Evolutionary conservation across 176 grass and related monocot genomes (phyloP), one percentile per base, ranked within the genome.

Genomic region (Avena insularis): DNA sequence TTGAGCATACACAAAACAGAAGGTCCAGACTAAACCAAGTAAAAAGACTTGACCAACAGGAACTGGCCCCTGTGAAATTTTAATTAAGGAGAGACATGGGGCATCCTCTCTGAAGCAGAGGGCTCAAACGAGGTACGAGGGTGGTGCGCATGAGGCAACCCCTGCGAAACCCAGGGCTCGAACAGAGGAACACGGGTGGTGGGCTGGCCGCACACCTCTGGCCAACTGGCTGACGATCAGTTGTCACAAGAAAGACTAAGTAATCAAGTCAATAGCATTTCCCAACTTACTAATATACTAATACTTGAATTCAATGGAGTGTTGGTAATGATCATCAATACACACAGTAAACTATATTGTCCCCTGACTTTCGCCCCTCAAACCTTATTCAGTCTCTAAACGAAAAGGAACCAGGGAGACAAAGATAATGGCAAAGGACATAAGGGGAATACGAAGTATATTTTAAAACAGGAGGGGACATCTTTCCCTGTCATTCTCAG

Each of bases 311-410:
- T 78, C 53, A 46, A 36, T 55, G 13, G 29, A 61, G 58, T 73
- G 1, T 40, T 84, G 10, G 19, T 31, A 78, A 78, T 83, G 47
- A 59, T 65, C 50, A 29, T 48, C 53, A 69, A 20, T 58, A 13
- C 19, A 14, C 61, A 84, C 10, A 75, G 49, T 27, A 51, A 77
- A 69, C 33, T 79, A 84, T 10, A 38, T 40, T 38, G 16, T 64
- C 36, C 9, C 11, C 40, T 40, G 35, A 36, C 10, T 12, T 40
- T 20, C 2, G 29, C 15, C 50, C 56, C 16, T 1, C 33, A 56
- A 77, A 38, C 75, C 5, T 5, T 66, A 79, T 56, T 86, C 5
- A 17, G 33, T 75, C 33, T 20, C 55, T 65, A 68, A 1, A 35
- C 54, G 83, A 31, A 27, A 76, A 13, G 20, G n/a, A 23, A 68